Percentiles rank a stretch among this genome's conserved stretches.
phyloP scores from a whole-genome alignment of 2,329 filamentous ascomycete genomes.

The Zopfia rhizophila region DNA sequence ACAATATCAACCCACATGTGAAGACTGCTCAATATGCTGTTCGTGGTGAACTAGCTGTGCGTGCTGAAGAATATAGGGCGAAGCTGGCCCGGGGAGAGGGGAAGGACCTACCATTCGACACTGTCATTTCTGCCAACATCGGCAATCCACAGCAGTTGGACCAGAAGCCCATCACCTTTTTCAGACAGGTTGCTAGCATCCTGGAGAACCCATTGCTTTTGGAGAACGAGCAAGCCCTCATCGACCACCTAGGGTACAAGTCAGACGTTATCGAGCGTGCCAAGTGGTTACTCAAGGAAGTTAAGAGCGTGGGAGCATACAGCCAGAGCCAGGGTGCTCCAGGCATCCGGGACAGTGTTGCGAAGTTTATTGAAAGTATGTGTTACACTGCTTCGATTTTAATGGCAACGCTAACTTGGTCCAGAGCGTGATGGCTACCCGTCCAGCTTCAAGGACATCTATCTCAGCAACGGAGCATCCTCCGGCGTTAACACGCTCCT shows the following conservation, averaged over 20 bases:
- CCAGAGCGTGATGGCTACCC: conserved; percentile 86
- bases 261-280: conserved; percentile 88
- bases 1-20: conserved; percentile 94
- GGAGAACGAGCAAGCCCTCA: conserved; percentile 82
- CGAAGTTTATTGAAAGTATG: conserved; percentile 88
- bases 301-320: conserved; percentile 95
- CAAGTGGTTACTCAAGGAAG: conserved; percentile 79
- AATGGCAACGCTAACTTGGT: conserved; percentile 31
- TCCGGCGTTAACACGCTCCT: conserved; percentile 95
- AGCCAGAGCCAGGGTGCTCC: conserved; percentile 92
- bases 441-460: conserved; percentile 82
- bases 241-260: conserved; percentile 84
- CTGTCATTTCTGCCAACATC: conserved; percentile 97
- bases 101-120: conserved; percentile 80
- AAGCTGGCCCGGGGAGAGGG: conserved; percentile 70
- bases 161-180: conserved; percentile 99
- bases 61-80: conserved; percentile 89
- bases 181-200: conserved; percentile 93
- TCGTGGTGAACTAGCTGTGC: conserved; percentile 92
- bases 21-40: conserved; percentile 94
- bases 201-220: conserved; percentile 90
- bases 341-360: conserved; percentile 87
- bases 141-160: conserved; percentile 99
- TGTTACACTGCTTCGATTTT: conserved; percentile 18
- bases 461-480: conserved; percentile 90